Base-by-base conservation (phyloP, 805 yeast species). In the Ascoidea asiatica region DNA sequence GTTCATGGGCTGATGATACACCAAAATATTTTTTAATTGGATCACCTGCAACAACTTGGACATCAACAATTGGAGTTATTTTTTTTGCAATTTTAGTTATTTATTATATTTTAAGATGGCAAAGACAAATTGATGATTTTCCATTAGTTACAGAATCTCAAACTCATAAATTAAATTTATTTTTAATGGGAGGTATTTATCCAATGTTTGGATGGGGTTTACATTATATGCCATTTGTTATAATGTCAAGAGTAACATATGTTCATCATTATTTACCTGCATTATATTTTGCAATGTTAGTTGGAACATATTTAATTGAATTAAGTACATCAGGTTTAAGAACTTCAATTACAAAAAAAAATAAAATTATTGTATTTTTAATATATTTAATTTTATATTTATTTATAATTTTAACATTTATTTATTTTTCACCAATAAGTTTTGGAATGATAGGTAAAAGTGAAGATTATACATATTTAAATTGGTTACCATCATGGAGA, bases 261-360 rank as follows among this genome's bases (percentile, higher is more conserved):
- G 86, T 81, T 40, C 95, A 84, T 60, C 95, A 84, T 64, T 84
- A 84, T 60, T 67, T 82, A 56, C 95, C 95, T 41, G 89, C 92
- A 0, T 66, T 84, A 51, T 84, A 84, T 62, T 84, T 84, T 60
- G 86, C 87, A 43, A 65, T 80, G 61, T 60, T 77, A 44, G 73
- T 75, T 37, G 58, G 71, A 42, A 72, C 73, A 4, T 79, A 75
- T 57, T 61, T 70, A 45, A 57, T 77, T 39, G 86, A 79, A 50
- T 61, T 64, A 37, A 55, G 65, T 44, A 63, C 49, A 52, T 58
- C 18, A 55, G 55, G 37, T 56, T 60, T 21, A 44, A 51, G 39
- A 51, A 53, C 46, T 47, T 46, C 6, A 39, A 35, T 3, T 49
- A 40, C 58, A 20, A 53, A 54, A 22, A 52, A 47, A 37, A 63